These are phyloP conservation scores for Areca catechu DNA, from an alignment of 176 grass and related monocot species.

Conservation along the genomic window DNA sequence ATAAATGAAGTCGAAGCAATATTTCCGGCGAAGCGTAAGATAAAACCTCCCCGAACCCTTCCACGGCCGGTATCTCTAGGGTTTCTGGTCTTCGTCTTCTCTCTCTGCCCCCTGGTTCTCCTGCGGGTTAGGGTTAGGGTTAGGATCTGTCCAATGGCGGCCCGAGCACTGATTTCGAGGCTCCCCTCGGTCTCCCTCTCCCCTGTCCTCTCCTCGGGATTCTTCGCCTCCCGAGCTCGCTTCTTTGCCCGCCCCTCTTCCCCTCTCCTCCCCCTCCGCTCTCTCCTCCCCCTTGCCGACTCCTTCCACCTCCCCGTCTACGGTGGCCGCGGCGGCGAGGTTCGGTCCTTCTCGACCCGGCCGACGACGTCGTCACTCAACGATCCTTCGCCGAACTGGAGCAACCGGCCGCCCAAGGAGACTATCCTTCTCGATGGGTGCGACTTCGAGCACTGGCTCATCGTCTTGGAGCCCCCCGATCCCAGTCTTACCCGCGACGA, in stretches of 20 bases:
- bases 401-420: conserved; percentile 73
- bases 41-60: too few species aligned
- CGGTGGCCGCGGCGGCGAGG: too few species aligned
- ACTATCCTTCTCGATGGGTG: conserved; percentile 74
- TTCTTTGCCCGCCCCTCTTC: conserved; percentile 1
- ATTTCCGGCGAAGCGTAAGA: too few species aligned
- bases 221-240: conserved; percentile 11
- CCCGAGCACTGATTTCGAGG: neutral
- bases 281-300: conserved; percentile 11
- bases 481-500: conserved; percentile 60
- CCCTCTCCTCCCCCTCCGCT: conserved; percentile 5
- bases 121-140: too few species aligned
- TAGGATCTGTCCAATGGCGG: too few species aligned
- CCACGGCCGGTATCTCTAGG: too few species aligned
- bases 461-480: conserved; percentile 72
- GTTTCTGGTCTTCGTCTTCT: too few species aligned
- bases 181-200: conserved; percentile 1
- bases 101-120: too few species aligned
- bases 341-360: conserved; percentile 38
- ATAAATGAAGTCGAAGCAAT: too few species aligned
- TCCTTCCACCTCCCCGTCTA: neutral
- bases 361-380: conserved; percentile 50
- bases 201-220: neutral
- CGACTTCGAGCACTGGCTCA: conserved; percentile 91
- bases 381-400: conserved; percentile 72